Base-by-base conservation (phyloP, 441 rosid species). In the Populus hybrid region DNA sequence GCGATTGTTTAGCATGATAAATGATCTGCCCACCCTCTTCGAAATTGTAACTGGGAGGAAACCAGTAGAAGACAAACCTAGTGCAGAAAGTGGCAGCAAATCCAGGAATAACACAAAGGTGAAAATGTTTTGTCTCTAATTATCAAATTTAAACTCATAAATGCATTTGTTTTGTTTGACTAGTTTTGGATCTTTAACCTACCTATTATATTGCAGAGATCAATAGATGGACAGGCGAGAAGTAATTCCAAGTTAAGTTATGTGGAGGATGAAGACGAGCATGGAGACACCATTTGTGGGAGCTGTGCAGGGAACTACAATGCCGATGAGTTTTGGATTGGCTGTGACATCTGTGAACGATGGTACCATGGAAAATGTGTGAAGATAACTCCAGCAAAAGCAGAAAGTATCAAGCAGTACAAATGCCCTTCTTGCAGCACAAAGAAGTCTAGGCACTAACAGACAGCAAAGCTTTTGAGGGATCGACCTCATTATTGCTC, bases 341-440 rank as follows among this genome's bases (percentile, higher is more conserved):
- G 97, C 10, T 93, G 97, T 65, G 98, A 92, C 72, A 83, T 90
- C 9, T 92, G 97, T 23, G 98, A 93, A 80, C 85, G 85, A 81
- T 93, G 98, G 97, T 93, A 86, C 85, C 98, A 89, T 32, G 97
- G 97, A 5, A 93, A 90, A 76, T 92, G 97, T 67, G 95, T 92
- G 81, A 90, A 90, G 88, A 92, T 92, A 81, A 89, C 95, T 42
- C 98, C 97, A 0, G 92, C 95, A n/a, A 92, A 90, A 81, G 98
- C 98, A 10, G 93, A 92, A 73, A 85, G 79, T 80, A 91, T 94
- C 77, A 90, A 89, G 89, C 93, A 91, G 69, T 94, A 91, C 88
- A 94, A 91, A 85, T 92, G 97, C 81, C 95, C 97, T 26, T 84
- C 93, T 59, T 90, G 96, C 87, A 67, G 87, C 88, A 78, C 86